Evolutionary conservation across 331 rosid genomes (phyloP).

Genomic region (Acacia concinna): DNA sequence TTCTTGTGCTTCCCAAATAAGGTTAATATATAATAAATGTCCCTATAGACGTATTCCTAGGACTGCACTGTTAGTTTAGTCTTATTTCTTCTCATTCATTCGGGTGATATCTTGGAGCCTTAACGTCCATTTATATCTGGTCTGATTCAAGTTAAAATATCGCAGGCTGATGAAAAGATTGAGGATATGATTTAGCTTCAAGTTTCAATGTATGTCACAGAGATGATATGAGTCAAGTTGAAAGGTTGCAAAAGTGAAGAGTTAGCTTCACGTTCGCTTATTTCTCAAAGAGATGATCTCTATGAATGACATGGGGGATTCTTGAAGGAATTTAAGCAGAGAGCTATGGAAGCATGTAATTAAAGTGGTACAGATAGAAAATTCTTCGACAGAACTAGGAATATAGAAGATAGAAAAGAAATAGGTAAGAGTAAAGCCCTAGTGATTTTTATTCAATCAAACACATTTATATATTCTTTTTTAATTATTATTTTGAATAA

Average conservation of each 20-base stretch:
- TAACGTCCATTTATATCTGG: slow-evolving; percentile 18
- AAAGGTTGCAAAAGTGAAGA: slow-evolving; percentile 29
- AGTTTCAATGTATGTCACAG: slow-evolving; percentile 16
- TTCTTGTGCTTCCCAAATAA: too few relatives aligned
- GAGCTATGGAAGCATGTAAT: slow-evolving; percentile 20
- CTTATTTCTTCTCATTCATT: not conserved
- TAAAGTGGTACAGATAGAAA: slow-evolving; percentile 27
- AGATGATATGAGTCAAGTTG: slow-evolving; percentile 28
- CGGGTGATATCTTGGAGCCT: not conserved
- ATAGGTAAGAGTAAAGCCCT: slow-evolving; percentile 7
- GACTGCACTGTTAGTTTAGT: not conserved
- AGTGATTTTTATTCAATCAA: slow-evolving; percentile 5
- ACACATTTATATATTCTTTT: slow-evolving; percentile 1
- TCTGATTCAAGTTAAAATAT: slow-evolving; percentile 32
- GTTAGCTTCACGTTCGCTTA: slow-evolving; percentile 22
- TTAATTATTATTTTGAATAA: slow-evolving; percentile 8
- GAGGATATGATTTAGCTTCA: slow-evolving; percentile 13
- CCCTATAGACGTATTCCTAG: not conserved
- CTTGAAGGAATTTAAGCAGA: slow-evolving; percentile 10
- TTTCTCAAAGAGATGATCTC: slow-evolving; percentile 16
- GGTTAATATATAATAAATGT: not conserved
- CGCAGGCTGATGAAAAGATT: slow-evolving; percentile 37
- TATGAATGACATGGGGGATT: not conserved
- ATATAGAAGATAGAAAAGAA: slow-evolving; percentile 13
- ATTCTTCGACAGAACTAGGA: slow-evolving; percentile 31